phyloP scores from a whole-genome alignment of 768 basidiomycete genomes.

The Hemileccinum impolitum region DNA sequence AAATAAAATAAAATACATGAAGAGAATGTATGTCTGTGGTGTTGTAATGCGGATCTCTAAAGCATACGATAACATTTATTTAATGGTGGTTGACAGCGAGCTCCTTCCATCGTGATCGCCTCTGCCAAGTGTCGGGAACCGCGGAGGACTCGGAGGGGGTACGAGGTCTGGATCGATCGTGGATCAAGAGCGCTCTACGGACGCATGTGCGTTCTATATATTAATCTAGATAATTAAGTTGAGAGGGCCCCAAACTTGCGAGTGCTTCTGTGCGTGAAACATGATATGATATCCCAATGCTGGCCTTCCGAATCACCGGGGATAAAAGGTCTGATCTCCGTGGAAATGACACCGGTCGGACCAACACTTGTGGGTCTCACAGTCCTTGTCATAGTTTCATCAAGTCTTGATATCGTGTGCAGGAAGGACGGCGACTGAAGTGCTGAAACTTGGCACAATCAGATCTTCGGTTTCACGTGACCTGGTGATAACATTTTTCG shows the following conservation, averaged over 20 bases:
- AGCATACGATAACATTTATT: too few relatives aligned
- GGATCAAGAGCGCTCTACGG: not conserved
- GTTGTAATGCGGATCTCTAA: too few relatives aligned
- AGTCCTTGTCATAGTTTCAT: not conserved
- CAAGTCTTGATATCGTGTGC: not conserved
- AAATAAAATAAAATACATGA: too few relatives aligned
- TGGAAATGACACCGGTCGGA: slow-evolving; percentile 9
- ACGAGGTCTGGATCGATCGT: not conserved
- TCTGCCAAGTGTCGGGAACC: not conserved
- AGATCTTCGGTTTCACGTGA: slow-evolving; percentile 10
- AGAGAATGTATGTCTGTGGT: too few relatives aligned
- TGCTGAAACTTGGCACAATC: not conserved
- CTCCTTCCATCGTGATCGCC: not conserved
- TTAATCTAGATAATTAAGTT: not conserved
- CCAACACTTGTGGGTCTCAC: not conserved
- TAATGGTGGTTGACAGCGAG: too few relatives aligned
- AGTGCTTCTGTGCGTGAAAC: too few relatives aligned
- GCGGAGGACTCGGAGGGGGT: slow-evolving; percentile 1
- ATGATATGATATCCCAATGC: not conserved
- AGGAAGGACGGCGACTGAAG: not conserved
- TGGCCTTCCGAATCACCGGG: not conserved
- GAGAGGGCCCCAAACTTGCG: too few relatives aligned
- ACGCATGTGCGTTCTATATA: not conserved
- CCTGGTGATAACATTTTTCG: slow-evolving; percentile 5
- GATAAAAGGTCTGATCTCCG: slow-evolving; percentile 4